These are phyloP conservation scores for Bipolaris gigantea DNA, from an alignment of 2,329 filamentous ascomycete genomes.

Conservation along the genomic window DNA sequence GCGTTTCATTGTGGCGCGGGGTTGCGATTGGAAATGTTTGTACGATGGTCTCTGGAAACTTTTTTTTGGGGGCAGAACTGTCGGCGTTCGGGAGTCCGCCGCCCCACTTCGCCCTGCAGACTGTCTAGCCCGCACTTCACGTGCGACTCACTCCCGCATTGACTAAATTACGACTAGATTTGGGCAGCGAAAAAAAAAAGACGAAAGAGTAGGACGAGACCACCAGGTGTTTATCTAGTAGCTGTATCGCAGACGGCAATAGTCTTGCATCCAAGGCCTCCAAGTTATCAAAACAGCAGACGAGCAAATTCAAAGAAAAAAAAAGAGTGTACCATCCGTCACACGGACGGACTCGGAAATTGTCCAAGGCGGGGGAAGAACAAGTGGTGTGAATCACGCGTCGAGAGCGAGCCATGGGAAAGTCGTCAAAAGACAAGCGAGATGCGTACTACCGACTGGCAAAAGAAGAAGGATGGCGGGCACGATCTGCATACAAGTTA, in stretches of 20 bases:
- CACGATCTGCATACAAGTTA: constrained; percentile 93
- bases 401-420: constrained; percentile 66
- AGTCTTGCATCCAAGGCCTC: background rate
- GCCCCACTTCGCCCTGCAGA: constrained; percentile 22
- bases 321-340: background rate
- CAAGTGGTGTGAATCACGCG: background rate
- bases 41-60: constrained; percentile 13
- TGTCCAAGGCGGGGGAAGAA: background rate
- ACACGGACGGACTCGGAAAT: background rate
- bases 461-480: constrained; percentile 98
- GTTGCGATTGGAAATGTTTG: constrained; percentile 4
- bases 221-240: background rate
- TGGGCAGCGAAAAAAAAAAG: background rate
- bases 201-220: background rate
- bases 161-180: background rate
- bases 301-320: background rate
- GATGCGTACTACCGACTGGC: constrained; percentile 97
- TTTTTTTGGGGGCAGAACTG: constrained; percentile 25
- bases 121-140: constrained; percentile 30
- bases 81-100: constrained; percentile 31
- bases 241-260: background rate
- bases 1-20: constrained; percentile 41
- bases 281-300: background rate
- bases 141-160: constrained; percentile 17
- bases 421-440: constrained; percentile 97